Percentiles rank a stretch among this genome's conserved stretches.
Conservation (phyloP, 2,329 filamentous ascomycete species). For the Plenodomus biglobosus region DNA sequence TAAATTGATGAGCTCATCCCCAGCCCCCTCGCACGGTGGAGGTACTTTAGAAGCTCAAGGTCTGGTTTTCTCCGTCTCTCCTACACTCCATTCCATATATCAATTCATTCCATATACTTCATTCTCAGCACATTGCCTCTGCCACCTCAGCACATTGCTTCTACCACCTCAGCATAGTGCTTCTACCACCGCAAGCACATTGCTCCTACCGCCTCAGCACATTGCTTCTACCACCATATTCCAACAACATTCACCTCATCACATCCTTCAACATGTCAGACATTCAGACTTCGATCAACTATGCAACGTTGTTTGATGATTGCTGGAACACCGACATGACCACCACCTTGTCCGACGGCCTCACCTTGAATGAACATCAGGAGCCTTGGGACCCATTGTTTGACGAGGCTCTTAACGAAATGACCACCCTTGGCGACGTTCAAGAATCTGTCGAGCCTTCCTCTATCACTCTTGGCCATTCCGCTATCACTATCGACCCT, state of each 20-base stretch:
- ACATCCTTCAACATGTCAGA: neutral
- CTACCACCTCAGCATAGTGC: neutral
- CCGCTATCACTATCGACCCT: neutral
- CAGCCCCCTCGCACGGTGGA: neutral
- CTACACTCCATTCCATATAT: neutral
- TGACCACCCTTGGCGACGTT: neutral
- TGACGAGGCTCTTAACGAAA: neutral
- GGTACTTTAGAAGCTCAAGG: neutral
- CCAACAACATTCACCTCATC: neutral
- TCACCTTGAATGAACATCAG: neutral
- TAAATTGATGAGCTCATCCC: neutral
- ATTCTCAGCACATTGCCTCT: neutral
- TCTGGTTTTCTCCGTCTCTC: neutral
- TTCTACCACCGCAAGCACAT: neutral
- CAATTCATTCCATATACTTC: neutral
- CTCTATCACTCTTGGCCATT: neutral
- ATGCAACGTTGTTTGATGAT: too few species aligned
- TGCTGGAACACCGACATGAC: too few species aligned
- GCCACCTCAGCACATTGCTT: neutral
- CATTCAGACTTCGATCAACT: too few species aligned
- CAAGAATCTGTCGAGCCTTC: neutral
- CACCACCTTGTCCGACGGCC: too few species aligned
- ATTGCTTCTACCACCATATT: neutral
- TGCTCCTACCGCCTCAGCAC: neutral
- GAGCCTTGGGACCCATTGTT: neutral